Evolutionary conservation across 1,284 basidiomycete species (phyloP), one percentile per base, ranked within the genome.

Genomic region (Leccinum solheimii): DNA sequence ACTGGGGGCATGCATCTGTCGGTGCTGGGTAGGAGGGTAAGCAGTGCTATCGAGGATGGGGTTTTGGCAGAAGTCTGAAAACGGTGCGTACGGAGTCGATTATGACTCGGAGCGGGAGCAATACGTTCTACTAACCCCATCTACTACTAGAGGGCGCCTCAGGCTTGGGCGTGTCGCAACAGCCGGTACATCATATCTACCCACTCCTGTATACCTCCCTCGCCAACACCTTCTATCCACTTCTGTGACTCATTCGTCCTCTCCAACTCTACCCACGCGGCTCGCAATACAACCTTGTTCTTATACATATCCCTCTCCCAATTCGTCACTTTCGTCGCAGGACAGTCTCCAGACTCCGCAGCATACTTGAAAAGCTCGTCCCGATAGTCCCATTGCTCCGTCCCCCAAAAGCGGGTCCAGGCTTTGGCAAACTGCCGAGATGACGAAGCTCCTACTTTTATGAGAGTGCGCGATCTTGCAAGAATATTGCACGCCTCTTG

Each of bases 361-460:
- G 80, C 78, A 65, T 89, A 83, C 5, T 75, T 76, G 56, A 82
- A 79, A 59, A 92, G 71, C 45, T 76, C 76, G 60, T 88, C 85
- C 19, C 86, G 81, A 70, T 92, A 91, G n/a, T 81, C 78, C 72
- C 86, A 92, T 68, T 90, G 88, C 58, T 86, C 83, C 58, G 75
- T 62, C 3, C 73, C 75, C 30, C 74, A 72, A 65, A 89, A 80
- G 13, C 75, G 73, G 69, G 84, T 80, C 86, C 87, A 92, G 21
- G 69, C 69, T 60, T 81, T 82, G 30, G 83, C 79, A 48, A 90
- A 79, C 49, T 66, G 70, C 23, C 69, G 63, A 50, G 72, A 68
- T 48, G 75, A 67, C 10, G 76, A 75, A 10, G 72, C 73, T 5
- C 74, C 70, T 30, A 69, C 62, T 1, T 62, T 61, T 16, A 67